Conservation (phyloP, 495 filamentous ascomycete species). For the Staphylotrichum tortipilum region DNA sequence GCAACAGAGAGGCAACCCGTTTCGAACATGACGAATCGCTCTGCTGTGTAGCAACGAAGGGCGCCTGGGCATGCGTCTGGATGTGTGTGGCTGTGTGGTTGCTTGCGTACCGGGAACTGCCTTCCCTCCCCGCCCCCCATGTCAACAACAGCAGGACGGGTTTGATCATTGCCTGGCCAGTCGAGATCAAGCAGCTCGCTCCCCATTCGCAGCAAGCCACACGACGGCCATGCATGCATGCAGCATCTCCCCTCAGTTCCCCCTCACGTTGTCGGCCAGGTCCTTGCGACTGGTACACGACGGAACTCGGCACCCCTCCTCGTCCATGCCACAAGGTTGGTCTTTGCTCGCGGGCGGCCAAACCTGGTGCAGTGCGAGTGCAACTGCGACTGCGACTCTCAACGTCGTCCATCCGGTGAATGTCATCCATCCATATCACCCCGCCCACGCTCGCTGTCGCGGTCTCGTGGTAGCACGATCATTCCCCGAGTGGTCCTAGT, state of each 20-base stretch:
- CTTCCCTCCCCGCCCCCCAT: too few relatives aligned
- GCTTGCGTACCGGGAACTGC: too few relatives aligned
- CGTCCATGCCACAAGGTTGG: background rate
- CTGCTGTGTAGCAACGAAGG: background rate
- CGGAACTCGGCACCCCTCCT: background rate
- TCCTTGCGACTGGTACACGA: background rate
- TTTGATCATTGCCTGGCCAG: too few relatives aligned
- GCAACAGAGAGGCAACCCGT: slow-evolving; percentile 9
- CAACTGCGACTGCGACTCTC: background rate
- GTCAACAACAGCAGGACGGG: too few relatives aligned
- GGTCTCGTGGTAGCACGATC: slow-evolving; percentile 3
- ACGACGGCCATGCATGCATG: too few relatives aligned
- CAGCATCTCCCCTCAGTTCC: too few relatives aligned
- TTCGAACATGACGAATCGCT: slow-evolving; percentile 3
- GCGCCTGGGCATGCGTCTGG: background rate
- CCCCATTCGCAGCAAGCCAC: too few relatives aligned
- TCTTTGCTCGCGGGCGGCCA: too few relatives aligned
- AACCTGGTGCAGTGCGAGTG: too few relatives aligned
- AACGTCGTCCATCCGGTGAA: background rate
- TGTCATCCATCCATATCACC: background rate
- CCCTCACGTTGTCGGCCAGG: too few relatives aligned
- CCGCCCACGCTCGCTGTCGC: background rate
- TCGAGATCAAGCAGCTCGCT: too few relatives aligned
- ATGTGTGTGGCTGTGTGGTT: background rate
- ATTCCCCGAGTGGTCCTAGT: background rate